Conservation (phyloP, 371 early-diverging fungal species). For the Apophysomyces variabilis region DNA sequence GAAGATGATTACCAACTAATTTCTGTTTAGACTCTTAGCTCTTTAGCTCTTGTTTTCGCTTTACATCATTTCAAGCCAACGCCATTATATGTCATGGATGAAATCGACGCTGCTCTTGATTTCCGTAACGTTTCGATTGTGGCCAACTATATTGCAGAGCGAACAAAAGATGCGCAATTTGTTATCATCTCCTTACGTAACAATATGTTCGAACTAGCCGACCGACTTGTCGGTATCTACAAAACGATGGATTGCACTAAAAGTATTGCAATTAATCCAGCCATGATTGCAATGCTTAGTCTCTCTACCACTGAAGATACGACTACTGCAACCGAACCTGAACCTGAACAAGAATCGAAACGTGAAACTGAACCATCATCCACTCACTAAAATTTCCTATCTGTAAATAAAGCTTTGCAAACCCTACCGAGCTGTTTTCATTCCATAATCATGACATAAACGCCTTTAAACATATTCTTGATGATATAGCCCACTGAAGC, state of each 20-base stretch:
- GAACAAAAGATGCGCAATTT: slow-evolving; percentile 99
- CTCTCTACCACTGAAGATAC: too few relatives aligned
- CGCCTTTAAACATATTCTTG: too few relatives aligned
- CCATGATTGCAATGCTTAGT: slow-evolving; percentile 37
- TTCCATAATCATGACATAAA: too few relatives aligned
- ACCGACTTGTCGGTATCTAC: slow-evolving; percentile 99
- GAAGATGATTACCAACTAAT: background rate
- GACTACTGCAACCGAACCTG: too few relatives aligned
- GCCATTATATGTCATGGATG: slow-evolving; percentile 99
- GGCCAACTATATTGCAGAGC: slow-evolving; percentile 98
- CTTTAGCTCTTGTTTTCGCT: slow-evolving; percentile 99
- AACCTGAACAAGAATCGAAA: too few relatives aligned
- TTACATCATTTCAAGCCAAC: slow-evolving; percentile 99
- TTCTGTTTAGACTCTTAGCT: slow-evolving; percentile 86
- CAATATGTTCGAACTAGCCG: slow-evolving; percentile 99
- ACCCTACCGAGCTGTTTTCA: too few relatives aligned
- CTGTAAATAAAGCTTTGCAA: background rate
- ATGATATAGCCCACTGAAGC: too few relatives aligned
- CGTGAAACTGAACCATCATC: too few relatives aligned
- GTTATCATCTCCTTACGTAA: slow-evolving; percentile 99
- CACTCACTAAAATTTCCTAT: too few relatives aligned
- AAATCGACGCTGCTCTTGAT: slow-evolving; percentile 99
- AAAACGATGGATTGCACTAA: slow-evolving; percentile 93
- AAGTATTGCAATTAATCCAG: slow-evolving; percentile 82
- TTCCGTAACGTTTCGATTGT: slow-evolving; percentile 99